Evolutionary conservation across 2,329 filamentous ascomycete genomes (phyloP).

Genomic region (Colletotrichum phormii): DNA sequence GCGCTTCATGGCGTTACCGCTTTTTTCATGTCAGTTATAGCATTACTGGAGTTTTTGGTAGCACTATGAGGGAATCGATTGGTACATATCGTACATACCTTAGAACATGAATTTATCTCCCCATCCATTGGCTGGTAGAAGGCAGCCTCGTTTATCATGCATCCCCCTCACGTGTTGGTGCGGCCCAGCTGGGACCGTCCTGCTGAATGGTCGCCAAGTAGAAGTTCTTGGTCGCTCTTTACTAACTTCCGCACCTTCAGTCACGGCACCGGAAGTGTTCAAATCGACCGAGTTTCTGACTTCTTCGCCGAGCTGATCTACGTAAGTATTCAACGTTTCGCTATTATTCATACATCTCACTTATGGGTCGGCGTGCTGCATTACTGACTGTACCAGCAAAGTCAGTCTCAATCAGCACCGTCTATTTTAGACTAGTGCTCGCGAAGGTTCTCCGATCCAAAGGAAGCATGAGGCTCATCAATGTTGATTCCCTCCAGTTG

Average conservation of each 20-base stretch:
- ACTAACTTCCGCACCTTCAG: background rate
- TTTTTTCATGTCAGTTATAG: background rate
- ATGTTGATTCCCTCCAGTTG: background rate
- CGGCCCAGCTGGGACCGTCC: background rate
- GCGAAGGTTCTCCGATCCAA: background rate
- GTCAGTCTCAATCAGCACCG: background rate
- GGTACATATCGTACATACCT: background rate
- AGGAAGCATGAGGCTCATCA: slow-evolving; percentile 16
- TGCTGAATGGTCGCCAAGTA: no score
- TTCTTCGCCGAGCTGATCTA: no score
- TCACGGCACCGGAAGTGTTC: no score
- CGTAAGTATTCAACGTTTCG: no score
- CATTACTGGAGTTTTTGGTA: slow-evolving; percentile 18
- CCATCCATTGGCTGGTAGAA: background rate
- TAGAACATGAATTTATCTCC: background rate
- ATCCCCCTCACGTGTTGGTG: background rate
- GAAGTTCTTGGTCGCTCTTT: background rate
- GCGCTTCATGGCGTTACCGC: background rate
- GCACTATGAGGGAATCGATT: background rate
- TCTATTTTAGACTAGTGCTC: background rate
- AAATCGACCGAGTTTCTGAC: no score
- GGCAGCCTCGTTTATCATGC: background rate
- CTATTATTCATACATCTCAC: no score
- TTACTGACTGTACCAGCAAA: background rate
- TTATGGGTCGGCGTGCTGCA: background rate